phyloP scores from a whole-genome alignment of 164 flowering plant species.

The Platanus orientalis region DNA sequence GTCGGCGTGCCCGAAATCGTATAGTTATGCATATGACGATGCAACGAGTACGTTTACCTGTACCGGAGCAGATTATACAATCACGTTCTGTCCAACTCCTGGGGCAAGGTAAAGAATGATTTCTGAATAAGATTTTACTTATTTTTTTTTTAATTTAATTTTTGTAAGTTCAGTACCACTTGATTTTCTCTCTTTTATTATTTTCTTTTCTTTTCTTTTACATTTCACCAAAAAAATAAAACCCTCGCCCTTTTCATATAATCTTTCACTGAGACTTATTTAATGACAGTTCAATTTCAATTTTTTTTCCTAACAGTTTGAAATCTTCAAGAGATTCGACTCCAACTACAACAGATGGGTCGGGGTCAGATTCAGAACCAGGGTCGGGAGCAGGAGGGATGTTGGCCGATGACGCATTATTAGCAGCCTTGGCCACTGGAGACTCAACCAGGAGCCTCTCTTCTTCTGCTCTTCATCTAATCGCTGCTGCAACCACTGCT shows the following conservation, averaged over 20 bases:
- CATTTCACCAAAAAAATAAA: too few relatives aligned
- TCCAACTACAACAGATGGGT: conserved; percentile 6
- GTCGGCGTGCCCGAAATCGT: conserved; percentile 57
- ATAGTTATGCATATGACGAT: conserved; percentile 71
- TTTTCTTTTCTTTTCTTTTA: neutral
- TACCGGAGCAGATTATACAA: conserved; percentile 52
- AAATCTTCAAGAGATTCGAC: conserved; percentile 41
- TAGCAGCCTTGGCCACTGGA: conserved; percentile 33
- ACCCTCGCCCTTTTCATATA: neutral
- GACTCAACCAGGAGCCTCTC: conserved; percentile 21
- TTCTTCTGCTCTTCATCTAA: conserved; percentile 9
- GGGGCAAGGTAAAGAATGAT: conserved; percentile 23
- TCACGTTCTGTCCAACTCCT: conserved; percentile 65
- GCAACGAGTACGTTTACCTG: conserved; percentile 69
- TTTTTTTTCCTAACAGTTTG: conserved; percentile 25
- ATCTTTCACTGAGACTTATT: neutral
- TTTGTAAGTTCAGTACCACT: neutral
- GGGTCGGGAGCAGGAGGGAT: conserved; percentile 13
- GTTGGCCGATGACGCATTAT: conserved; percentile 26
- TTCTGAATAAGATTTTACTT: neutral
- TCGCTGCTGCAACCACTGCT: conserved; percentile 19
- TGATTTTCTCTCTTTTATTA: neutral
- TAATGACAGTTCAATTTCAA: neutral
- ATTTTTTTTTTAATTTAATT: too few relatives aligned
- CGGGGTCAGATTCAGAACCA: neutral